A percentile compares a stretch with the other conserved stretches of the same genome.
phyloP scores from a whole-genome alignment of 179 eudicot species.

The Heliamphora pulchella region DNA sequence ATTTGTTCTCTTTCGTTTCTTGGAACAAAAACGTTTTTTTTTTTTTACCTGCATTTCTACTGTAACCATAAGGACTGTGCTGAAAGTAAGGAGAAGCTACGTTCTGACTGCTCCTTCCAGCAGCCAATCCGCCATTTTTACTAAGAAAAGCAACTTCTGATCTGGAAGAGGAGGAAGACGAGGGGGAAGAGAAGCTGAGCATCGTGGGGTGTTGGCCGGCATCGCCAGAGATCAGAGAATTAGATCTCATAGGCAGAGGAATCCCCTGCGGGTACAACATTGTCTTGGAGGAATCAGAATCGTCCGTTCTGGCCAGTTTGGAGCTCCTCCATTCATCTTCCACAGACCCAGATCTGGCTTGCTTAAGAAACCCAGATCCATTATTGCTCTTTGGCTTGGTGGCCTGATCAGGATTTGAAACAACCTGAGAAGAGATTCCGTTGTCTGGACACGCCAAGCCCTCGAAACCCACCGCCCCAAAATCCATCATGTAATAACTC shows the following conservation, averaged over 20 bases:
- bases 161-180: conserved; percentile 24
- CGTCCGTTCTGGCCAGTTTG: conserved; percentile 36
- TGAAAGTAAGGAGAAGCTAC: conserved; percentile 26
- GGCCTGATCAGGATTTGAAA: neutral
- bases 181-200: conserved; percentile 60
- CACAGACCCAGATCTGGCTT: conserved; percentile 41
- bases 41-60: conserved; percentile 30
- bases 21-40: neutral
- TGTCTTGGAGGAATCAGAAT: conserved; percentile 20
- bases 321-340: conserved; percentile 34
- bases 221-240: conserved; percentile 16
- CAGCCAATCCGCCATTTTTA: neutral
- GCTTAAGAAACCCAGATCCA: conserved; percentile 43
- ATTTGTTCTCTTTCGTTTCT: neutral
- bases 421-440: conserved; percentile 14
- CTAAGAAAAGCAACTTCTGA: neutral
- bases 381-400: neutral
- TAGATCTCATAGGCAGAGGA: conserved; percentile 26
- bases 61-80: conserved; percentile 14
- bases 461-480: conserved; percentile 41
- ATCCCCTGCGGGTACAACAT: conserved; percentile 15
- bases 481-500: conserved; percentile 30
- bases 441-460: conserved; percentile 16
- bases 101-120: conserved; percentile 19
- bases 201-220: conserved; percentile 36